These are phyloP conservation scores for Colletotrichum spinosum DNA, from an alignment of 2,329 filamentous ascomycete species.

Conservation along the genomic window DNA sequence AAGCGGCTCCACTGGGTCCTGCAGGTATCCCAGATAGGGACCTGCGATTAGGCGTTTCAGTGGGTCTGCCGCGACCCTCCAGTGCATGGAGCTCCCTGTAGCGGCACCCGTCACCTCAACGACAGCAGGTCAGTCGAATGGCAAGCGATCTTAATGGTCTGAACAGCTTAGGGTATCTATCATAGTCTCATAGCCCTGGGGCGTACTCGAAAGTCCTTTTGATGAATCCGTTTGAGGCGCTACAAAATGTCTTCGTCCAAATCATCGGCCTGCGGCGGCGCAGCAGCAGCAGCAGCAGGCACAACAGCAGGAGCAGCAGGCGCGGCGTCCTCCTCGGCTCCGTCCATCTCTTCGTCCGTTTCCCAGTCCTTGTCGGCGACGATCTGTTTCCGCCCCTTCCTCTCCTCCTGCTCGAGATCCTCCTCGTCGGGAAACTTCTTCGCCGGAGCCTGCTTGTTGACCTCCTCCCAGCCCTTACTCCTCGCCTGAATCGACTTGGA, in stretches of 20 bases:
- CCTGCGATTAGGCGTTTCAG: background rate
- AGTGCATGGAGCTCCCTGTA: background rate
- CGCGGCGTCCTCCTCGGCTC: constrained; percentile 32
- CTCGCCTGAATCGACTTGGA: constrained; percentile 60
- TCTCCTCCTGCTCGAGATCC: constrained; percentile 40
- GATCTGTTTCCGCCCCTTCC: constrained; percentile 37
- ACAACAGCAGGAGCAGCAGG: constrained; percentile 2
- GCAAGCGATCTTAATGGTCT: background rate
- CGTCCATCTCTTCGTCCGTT: constrained; percentile 52
- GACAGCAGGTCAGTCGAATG: background rate
- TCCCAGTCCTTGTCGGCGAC: constrained; percentile 42
- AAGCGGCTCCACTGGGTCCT: too few relatives aligned
- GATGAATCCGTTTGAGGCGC: constrained; percentile 5
- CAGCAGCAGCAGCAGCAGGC: background rate
- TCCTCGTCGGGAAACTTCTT: constrained; percentile 39
- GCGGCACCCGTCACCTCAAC: too few relatives aligned
- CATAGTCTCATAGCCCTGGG: constrained; percentile 36
- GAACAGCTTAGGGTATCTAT: constrained; percentile 32
- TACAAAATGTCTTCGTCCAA: constrained; percentile 37
- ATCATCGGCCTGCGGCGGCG: constrained; percentile 23
- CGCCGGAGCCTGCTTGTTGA: constrained; percentile 57
- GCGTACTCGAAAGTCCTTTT: constrained; percentile 23
- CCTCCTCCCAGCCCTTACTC: constrained; percentile 68
- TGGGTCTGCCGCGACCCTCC: background rate
- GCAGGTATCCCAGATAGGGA: too few relatives aligned